phyloP scores from a whole-genome alignment of 148 eudicot species.

The Arctostaphylos glauca region DNA sequence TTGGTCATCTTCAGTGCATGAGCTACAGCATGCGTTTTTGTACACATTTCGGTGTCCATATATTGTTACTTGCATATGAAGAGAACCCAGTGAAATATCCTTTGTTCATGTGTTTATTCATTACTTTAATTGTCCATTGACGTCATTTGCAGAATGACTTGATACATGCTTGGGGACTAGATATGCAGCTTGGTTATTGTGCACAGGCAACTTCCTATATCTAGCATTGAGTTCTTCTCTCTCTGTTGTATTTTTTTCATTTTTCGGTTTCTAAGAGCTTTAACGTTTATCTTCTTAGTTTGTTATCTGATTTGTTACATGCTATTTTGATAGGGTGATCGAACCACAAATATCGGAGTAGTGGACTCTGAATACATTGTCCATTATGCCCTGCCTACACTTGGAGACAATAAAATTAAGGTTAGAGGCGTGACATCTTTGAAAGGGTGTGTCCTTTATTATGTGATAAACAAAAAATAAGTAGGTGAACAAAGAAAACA shows the following conservation, averaged over 20 bases:
- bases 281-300: background rate
- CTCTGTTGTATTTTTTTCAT: background rate
- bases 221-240: background rate
- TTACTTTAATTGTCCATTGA: background rate
- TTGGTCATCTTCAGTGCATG: conserved; percentile 15
- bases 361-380: conserved; percentile 89
- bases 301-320: background rate
- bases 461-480: background rate
- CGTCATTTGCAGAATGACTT: conserved; percentile 69
- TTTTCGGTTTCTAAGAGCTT: background rate
- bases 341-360: conserved; percentile 71
- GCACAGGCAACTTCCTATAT: conserved; percentile 56
- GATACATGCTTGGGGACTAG: conserved; percentile 97
- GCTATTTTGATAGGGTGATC: conserved; percentile 57
- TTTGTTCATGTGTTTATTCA: background rate
- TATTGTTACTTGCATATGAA: background rate
- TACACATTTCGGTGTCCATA: background rate
- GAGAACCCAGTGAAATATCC: background rate
- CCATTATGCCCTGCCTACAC: conserved; percentile 81
- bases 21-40: background rate
- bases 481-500: background rate
- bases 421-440: conserved; percentile 24
- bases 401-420: conserved; percentile 63
- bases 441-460: background rate
- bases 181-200: conserved; percentile 90